Conservation (phyloP, 257 asterid species). For the Solanum ossicruentum region DNA sequence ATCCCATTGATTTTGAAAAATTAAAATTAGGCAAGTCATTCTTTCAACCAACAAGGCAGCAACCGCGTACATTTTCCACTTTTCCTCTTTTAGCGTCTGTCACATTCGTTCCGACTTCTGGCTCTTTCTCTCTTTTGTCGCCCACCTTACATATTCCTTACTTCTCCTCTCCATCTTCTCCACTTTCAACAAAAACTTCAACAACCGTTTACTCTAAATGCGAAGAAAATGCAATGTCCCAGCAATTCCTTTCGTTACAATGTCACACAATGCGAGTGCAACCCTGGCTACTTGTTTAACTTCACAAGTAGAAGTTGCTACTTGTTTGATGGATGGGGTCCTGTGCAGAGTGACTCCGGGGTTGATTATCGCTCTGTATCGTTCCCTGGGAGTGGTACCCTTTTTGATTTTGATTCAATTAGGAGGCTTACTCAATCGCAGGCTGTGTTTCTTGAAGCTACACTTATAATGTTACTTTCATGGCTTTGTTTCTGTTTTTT, state of each 20-base stretch:
- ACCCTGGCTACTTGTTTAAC: slow-evolving; percentile 55
- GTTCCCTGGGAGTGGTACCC: slow-evolving; percentile 48
- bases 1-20: no score
- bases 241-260: slow-evolving; percentile 51
- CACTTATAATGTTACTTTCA: slow-evolving; percentile 39
- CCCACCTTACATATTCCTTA: background rate
- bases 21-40: no score
- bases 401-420: slow-evolving; percentile 67
- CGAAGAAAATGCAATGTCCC: slow-evolving; percentile 47
- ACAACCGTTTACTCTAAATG: background rate
- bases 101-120: background rate
- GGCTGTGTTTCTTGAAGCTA: slow-evolving; percentile 86
- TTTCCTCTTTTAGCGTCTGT: background rate
- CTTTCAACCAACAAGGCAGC: no score
- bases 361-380: slow-evolving; percentile 40
- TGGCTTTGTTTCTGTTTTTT: slow-evolving; percentile 73
- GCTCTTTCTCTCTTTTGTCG: background rate
- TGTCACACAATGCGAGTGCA: slow-evolving; percentile 50
- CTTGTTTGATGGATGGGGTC: slow-evolving; percentile 24
- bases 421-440: slow-evolving; percentile 78
- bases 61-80: background rate
- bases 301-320: slow-evolving; percentile 27
- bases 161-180: background rate
- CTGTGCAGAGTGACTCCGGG: slow-evolving; percentile 44
- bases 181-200: background rate